These are phyloP conservation scores for Mycena vitilis DNA, from an alignment of 768 basidiomycete species.

Conservation along the genomic window DNA sequence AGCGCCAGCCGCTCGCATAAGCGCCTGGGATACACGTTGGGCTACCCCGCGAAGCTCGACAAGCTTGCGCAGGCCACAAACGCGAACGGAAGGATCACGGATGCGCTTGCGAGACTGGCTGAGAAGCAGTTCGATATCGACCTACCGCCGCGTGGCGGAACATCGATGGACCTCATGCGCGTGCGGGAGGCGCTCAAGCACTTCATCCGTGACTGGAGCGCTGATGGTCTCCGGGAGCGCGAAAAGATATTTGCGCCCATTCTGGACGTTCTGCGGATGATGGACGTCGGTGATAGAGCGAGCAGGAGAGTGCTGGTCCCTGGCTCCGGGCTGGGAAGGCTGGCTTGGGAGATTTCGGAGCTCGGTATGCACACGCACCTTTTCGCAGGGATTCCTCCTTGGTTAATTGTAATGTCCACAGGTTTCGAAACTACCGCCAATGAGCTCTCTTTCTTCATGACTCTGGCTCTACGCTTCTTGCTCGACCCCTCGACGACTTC, in stretches of 20 bases:
- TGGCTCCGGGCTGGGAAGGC: conserved; percentile 70
- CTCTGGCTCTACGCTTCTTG: conserved; percentile 67
- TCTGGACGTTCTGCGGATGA: conserved; percentile 55
- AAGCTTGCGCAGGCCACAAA: conserved; percentile 53
- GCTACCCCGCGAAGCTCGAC: conserved; percentile 66
- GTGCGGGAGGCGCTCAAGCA: conserved; percentile 74
- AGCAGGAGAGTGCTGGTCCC: conserved; percentile 66
- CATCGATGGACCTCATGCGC: conserved; percentile 54
- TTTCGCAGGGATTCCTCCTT: not conserved
- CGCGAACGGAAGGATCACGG: conserved; percentile 52
- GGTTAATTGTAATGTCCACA: conserved; percentile 29
- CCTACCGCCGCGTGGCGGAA: conserved; percentile 38
- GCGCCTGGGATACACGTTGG: conserved; percentile 61
- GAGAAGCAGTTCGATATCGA: conserved; percentile 43
- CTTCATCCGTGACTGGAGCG: conserved; percentile 78
- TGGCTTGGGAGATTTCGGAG: conserved; percentile 76
- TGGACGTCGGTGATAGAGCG: conserved; percentile 44
- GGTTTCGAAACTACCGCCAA: conserved; percentile 69
- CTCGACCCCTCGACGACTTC: conserved; percentile 60
- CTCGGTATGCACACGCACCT: conserved; percentile 54
- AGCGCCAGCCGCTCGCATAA: conserved; percentile 59
- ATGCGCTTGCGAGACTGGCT: conserved; percentile 55
- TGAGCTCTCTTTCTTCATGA: conserved; percentile 77
- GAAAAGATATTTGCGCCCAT: conserved; percentile 67
- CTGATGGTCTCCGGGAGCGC: conserved; percentile 67